These are phyloP conservation scores for Fraxinus albicans DNA, from an alignment of 305 asterid genomes.

Conservation along the genomic window DNA sequence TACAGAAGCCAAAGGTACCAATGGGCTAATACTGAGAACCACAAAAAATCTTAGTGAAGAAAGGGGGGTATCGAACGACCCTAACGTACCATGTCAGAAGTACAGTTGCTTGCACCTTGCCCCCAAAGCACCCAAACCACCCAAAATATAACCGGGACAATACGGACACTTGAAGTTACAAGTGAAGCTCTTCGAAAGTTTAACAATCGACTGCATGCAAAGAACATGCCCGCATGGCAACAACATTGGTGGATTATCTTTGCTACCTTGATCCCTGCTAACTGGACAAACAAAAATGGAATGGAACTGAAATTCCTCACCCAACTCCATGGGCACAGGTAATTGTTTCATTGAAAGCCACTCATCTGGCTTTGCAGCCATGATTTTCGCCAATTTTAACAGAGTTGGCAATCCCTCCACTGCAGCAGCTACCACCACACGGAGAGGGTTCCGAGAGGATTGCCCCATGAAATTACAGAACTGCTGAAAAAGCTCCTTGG, in stretches of 20 bases:
- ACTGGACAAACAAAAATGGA: conserved; percentile 63
- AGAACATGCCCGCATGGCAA: conserved; percentile 61
- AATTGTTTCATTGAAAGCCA: conserved; percentile 51
- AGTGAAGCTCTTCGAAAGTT: conserved; percentile 34
- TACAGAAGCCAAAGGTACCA: not conserved
- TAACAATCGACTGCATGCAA: conserved; percentile 48
- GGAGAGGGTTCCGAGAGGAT: conserved; percentile 44
- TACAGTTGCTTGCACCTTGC: conserved; percentile 42
- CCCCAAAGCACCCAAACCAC: not conserved
- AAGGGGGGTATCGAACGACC: not conserved
- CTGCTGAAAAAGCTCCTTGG: conserved; percentile 34
- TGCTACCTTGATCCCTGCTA: conserved; percentile 44
- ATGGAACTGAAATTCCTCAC: conserved; percentile 53
- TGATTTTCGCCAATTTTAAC: conserved; percentile 43
- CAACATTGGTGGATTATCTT: conserved; percentile 58
- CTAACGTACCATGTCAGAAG: conserved; percentile 23
- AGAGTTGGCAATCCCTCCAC: conserved; percentile 58
- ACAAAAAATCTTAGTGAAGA: not conserved
- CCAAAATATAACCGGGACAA: conserved; percentile 34
- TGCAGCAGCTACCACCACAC: conserved; percentile 49
- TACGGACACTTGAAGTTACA: conserved; percentile 53
- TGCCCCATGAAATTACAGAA: conserved; percentile 45
- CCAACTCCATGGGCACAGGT: conserved; percentile 53
- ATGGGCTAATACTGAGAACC: not conserved
- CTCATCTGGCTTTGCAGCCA: conserved; percentile 53